A percentile compares a stretch with the other conserved stretches of the same genome.
Conservation (phyloP, 2,329 filamentous ascomycete species). For the Xylariaceae sp. region DNA sequence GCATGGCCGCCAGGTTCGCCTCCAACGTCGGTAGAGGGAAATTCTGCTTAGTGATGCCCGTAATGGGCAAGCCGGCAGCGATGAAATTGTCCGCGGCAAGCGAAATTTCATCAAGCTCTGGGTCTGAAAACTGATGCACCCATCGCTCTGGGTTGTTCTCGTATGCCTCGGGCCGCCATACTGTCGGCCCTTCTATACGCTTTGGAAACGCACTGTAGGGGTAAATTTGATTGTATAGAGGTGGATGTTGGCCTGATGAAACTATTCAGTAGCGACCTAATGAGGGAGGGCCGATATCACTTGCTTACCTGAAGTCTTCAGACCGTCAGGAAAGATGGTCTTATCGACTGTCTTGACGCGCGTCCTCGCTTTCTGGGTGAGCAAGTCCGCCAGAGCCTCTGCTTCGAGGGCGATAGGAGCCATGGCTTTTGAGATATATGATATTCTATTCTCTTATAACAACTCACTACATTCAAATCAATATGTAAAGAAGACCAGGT, state of each 20-base stretch:
- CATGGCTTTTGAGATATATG: conserved; percentile 15
- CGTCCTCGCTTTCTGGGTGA: conserved; percentile 23
- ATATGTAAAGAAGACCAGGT: too few species aligned
- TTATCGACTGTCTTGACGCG: conserved; percentile 26
- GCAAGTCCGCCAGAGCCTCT: conserved; percentile 16
- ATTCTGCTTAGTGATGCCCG: conserved; percentile 56
- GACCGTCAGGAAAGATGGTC: conserved; percentile 58
- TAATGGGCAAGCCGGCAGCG: conserved; percentile 54
- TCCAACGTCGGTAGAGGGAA: conserved; percentile 59
- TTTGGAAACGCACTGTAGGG: conserved; percentile 64
- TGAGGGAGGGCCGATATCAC: too few species aligned
- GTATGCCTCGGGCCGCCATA: conserved; percentile 64
- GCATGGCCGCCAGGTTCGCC: conserved; percentile 50
- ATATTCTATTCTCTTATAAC: background rate
- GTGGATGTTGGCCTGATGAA: conserved; percentile 67
- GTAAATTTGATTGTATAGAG: conserved; percentile 56
- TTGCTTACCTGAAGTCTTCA: conserved; percentile 51
- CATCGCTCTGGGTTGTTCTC: conserved; percentile 59
- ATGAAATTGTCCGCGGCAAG: conserved; percentile 61
- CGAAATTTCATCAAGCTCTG: conserved; percentile 60
- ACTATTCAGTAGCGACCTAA: conserved; percentile 26
- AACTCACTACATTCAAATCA: too few species aligned
- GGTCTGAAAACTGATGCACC: conserved; percentile 61
- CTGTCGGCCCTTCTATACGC: conserved; percentile 61
- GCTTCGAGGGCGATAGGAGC: conserved; percentile 26